Evolutionary conservation across 106 monocot genomes (phyloP).

Genomic region (Acanthochlamys bracteata): DNA sequence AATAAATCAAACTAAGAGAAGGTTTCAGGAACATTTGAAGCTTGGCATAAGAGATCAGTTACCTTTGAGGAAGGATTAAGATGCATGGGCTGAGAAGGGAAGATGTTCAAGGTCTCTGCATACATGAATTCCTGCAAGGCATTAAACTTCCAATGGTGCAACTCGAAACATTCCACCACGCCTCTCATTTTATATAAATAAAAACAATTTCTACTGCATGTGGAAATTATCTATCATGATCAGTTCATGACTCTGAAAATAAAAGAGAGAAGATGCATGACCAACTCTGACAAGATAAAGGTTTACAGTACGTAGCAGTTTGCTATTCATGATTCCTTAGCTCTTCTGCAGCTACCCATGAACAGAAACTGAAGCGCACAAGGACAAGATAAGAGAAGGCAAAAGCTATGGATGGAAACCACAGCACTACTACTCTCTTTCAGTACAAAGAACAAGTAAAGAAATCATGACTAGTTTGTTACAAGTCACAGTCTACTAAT

Average conservation of each 20-base stretch:
- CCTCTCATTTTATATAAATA: no score
- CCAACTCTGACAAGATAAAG: no score
- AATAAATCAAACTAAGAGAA: not conserved
- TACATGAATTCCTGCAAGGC: slow-evolving; percentile 47
- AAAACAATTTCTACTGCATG: no score
- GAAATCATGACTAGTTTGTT: slow-evolving; percentile 44
- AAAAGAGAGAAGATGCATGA: no score
- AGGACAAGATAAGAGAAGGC: not conserved
- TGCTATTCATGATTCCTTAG: slow-evolving; percentile 7
- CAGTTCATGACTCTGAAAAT: no score
- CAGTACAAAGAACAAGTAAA: slow-evolving; percentile 20
- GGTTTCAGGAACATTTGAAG: not conserved
- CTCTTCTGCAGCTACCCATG: not conserved
- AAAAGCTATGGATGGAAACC: slow-evolving; percentile 10
- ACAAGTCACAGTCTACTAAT: slow-evolving; percentile 29
- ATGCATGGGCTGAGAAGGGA: slow-evolving; percentile 91
- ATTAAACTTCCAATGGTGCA: slow-evolving; percentile 37
- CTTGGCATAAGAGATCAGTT: not conserved
- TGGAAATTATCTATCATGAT: not conserved
- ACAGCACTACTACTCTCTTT: slow-evolving; percentile 5
- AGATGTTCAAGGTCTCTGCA: slow-evolving; percentile 91
- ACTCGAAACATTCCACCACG: not conserved
- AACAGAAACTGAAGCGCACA: slow-evolving; percentile 1
- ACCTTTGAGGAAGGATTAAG: slow-evolving; percentile 62
- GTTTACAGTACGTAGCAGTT: no score